Conservation (phyloP, 257 asterid species). For the Linaria vulgaris region DNA sequence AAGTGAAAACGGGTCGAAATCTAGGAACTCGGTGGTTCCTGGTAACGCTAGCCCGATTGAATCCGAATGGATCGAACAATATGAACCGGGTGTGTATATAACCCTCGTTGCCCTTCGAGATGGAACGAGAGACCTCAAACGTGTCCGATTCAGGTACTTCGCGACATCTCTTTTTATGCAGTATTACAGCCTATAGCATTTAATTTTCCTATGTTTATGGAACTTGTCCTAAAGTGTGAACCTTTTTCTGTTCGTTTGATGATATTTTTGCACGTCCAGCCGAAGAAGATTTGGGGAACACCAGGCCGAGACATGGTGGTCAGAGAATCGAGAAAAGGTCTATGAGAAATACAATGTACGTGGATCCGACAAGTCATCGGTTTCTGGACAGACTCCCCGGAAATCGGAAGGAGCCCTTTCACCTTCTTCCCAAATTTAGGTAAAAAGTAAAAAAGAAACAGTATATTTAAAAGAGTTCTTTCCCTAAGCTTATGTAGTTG, state of each 20-base stretch:
- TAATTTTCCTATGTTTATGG: not conserved
- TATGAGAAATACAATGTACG: constrained; percentile 83
- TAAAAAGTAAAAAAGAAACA: constrained; percentile 12
- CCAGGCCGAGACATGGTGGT: constrained; percentile 99
- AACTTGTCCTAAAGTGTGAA: too few relatives aligned
- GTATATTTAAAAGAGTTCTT: constrained; percentile 8
- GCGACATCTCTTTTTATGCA: too few relatives aligned
- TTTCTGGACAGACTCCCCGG: constrained; percentile 63
- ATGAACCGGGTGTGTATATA: constrained; percentile 88
- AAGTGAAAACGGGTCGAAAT: constrained; percentile 45
- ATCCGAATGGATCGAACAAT: constrained; percentile 92
- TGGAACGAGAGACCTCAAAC: constrained; percentile 94
- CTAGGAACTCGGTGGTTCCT: constrained; percentile 45
- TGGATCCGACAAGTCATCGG: constrained; percentile 80
- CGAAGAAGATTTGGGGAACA: constrained; percentile 97
- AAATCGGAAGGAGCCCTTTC: constrained; percentile 74
- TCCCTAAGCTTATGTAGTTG: constrained; percentile 33
- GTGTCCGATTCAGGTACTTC: constrained; percentile 92
- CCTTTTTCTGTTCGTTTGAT: too few relatives aligned
- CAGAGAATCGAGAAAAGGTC: constrained; percentile 92
- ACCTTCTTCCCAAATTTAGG: constrained; percentile 74
- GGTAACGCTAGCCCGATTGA: constrained; percentile 65
- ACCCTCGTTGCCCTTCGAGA: constrained; percentile 87
- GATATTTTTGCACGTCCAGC: constrained; percentile 37
- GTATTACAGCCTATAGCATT: too few relatives aligned